Evolutionary conservation across 2,329 filamentous ascomycete genomes (phyloP).

Genomic region (Sporothrix euskadiensis): DNA sequence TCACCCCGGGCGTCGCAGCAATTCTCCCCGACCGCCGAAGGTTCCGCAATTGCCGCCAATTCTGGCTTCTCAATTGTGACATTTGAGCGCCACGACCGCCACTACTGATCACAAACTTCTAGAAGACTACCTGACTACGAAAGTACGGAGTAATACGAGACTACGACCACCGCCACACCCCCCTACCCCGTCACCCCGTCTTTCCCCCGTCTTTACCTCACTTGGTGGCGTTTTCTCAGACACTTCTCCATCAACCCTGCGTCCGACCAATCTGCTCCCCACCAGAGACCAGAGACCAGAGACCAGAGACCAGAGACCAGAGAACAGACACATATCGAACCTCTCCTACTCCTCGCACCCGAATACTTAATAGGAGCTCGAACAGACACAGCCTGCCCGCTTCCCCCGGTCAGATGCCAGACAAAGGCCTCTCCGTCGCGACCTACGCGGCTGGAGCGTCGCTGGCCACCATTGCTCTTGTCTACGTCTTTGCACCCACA

Average conservation of each 20-base stretch:
- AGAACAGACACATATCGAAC: background rate
- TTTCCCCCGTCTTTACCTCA: conserved; percentile 10
- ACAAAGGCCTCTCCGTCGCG: conserved; percentile 78
- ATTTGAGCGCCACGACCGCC: background rate
- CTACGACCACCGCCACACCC: background rate
- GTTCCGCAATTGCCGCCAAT: conserved; percentile 25
- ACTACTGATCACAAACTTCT: background rate
- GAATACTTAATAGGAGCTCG: background rate
- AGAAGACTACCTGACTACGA: background rate
- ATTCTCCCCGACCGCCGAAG: conserved; percentile 27
- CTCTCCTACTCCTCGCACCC: background rate
- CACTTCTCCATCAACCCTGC: conserved; percentile 14
- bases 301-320: background rate
- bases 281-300: background rate
- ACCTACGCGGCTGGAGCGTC: conserved; percentile 95
- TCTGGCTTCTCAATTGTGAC: background rate
- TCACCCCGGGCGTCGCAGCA: conserved; percentile 19
- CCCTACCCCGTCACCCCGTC: conserved; percentile 3
- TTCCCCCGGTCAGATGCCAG: conserved; percentile 60
- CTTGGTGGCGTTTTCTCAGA: background rate
- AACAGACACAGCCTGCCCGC: background rate
- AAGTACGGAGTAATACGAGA: background rate
- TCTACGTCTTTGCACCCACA: conserved; percentile 97
- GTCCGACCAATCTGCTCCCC: background rate
- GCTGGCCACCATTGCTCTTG: conserved; percentile 87